phyloP scores from a whole-genome alignment of 108 stramenopile species.

The Cyclotella sp. region DNA sequence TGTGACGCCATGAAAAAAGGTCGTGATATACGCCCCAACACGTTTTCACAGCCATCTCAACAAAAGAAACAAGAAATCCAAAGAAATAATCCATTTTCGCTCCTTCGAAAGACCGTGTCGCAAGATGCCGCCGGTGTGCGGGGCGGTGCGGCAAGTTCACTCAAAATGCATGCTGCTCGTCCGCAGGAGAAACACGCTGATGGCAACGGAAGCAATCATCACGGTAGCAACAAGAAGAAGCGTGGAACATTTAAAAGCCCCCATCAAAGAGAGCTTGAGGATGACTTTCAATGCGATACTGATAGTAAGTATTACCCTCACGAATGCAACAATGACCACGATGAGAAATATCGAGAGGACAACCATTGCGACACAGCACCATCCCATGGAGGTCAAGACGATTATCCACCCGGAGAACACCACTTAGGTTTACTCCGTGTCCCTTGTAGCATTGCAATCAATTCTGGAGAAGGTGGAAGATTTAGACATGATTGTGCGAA shows the following conservation, averaged over 20 bases:
- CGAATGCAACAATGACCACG: not conserved
- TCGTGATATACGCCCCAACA: not conserved
- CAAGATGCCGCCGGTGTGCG: constrained; percentile 2
- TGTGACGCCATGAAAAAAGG: not conserved
- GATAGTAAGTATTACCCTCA: not conserved
- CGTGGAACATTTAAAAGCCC: not conserved
- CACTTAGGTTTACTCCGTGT: constrained; percentile 34
- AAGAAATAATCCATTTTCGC: constrained; percentile 4
- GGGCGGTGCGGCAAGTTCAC: constrained; percentile 8
- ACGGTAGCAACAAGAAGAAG: not conserved
- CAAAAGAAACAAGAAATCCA: not conserved
- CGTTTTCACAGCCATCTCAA: not conserved
- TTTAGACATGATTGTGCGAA: not conserved
- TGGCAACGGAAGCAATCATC: too few species aligned
- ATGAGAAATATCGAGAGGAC: not conserved
- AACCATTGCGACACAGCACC: constrained; percentile 13
- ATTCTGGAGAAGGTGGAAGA: constrained; percentile 32
- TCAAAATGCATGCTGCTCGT: not conserved
- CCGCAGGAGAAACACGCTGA: not conserved
- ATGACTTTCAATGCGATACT: not conserved
- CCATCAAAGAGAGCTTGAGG: not conserved
- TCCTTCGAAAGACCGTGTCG: not conserved
- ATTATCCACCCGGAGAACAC: constrained; percentile 20
- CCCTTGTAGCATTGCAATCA: constrained; percentile 44
- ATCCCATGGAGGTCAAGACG: constrained; percentile 40